Percentiles rank a stretch among this genome's conserved stretches.
These are phyloP conservation scores for Triangularia verruculosa DNA, from an alignment of 2,329 filamentous ascomycete species.

Conservation along the genomic window DNA sequence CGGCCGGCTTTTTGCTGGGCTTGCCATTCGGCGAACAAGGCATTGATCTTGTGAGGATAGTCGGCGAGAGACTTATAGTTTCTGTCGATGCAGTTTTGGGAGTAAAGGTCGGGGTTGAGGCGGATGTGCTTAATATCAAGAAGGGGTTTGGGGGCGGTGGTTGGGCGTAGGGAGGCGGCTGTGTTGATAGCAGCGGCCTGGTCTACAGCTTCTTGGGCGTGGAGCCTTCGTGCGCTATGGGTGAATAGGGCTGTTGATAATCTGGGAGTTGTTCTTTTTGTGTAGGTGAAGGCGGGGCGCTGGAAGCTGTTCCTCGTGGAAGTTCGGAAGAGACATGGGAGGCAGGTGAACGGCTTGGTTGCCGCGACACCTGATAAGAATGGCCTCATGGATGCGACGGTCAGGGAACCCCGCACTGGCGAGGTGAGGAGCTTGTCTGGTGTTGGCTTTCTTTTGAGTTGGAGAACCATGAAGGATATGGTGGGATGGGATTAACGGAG, in stretches of 20 bases:
- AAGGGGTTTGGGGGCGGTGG: conserved; percentile 72
- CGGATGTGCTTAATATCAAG: conserved; percentile 90
- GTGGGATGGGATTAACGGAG: neutral
- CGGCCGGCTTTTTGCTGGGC: conserved; percentile 59
- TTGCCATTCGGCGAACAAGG: conserved; percentile 57
- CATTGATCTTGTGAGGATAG: conserved; percentile 55
- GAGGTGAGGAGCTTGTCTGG: neutral
- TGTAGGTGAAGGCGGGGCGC: conserved; percentile 5
- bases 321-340: conserved; percentile 18
- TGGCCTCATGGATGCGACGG: conserved; percentile 13
- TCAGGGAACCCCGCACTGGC: neutral
- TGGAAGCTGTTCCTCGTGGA: neutral
- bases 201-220: conserved; percentile 5
- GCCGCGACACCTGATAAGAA: neutral
- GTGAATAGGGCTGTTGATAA: conserved; percentile 13
- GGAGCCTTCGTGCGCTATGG: conserved; percentile 18
- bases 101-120: conserved; percentile 74
- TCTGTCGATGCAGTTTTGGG: conserved; percentile 77
- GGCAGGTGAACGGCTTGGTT: conserved; percentile 20
- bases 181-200: conserved; percentile 8
- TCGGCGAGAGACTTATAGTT: conserved; percentile 66
- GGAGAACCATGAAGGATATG: neutral
- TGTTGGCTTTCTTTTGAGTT: neutral
- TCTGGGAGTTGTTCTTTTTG: conserved; percentile 8
- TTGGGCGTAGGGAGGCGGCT: conserved; percentile 45